A percentile compares a stretch with the other conserved stretches of the same genome.
phyloP scores from a whole-genome alignment of 305 asterid genomes.

The Fraxinus sp. region DNA sequence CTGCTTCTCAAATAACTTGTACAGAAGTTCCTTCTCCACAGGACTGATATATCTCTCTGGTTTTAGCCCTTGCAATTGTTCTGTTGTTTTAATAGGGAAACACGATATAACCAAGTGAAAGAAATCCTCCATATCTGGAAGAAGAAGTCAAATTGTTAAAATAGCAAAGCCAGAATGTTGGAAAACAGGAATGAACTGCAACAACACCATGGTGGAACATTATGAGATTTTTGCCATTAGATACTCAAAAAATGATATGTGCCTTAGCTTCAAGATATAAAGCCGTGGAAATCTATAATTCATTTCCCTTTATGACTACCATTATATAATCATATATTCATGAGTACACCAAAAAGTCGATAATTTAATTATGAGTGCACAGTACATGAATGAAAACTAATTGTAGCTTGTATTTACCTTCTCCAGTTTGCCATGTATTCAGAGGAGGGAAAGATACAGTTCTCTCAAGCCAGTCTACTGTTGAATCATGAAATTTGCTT shows the following conservation, averaged over 20 bases:
- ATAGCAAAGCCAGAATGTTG: neutral
- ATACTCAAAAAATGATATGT: constrained; percentile 11
- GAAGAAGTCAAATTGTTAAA: constrained; percentile 30
- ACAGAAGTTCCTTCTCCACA: constrained; percentile 57
- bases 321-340: constrained; percentile 9
- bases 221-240: constrained; percentile 9
- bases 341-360: constrained; percentile 10
- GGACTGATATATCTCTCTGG: constrained; percentile 58
- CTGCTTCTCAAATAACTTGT: constrained; percentile 82
- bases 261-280: constrained; percentile 23
- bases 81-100: constrained; percentile 62
- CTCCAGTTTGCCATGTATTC: constrained; percentile 71
- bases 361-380: neutral
- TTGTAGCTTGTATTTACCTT: constrained; percentile 50
- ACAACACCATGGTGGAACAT: constrained; percentile 15
- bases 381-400: neutral
- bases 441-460: constrained; percentile 69
- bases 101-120: constrained; percentile 75
- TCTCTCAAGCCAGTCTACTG: constrained; percentile 75
- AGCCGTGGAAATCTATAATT: constrained; percentile 11
- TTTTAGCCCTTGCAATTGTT: constrained; percentile 47
- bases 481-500: constrained; percentile 51
- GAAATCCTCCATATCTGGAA: constrained; percentile 92
- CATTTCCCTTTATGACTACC: neutral
- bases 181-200: constrained; percentile 10